phyloP scores from a whole-genome alignment of 1,139 yeast species.

The Debaryomycetaceae sp. region DNA sequence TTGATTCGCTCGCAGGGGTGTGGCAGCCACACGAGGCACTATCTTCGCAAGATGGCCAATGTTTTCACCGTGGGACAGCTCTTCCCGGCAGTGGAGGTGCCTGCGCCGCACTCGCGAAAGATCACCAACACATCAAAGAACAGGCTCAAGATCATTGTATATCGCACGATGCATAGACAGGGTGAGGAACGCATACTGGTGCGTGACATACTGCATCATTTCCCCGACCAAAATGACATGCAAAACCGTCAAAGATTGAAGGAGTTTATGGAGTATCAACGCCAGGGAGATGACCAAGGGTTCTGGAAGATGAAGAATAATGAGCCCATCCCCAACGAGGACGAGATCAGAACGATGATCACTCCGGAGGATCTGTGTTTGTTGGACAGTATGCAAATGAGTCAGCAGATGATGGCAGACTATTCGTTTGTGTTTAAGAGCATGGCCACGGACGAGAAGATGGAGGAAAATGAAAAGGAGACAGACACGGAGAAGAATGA shows the following conservation, averaged over 20 bases:
- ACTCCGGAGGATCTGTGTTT: constrained; percentile 89
- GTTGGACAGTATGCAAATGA: constrained; percentile 89
- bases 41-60: constrained; percentile 62
- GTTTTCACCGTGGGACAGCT: constrained; percentile 88
- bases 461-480: constrained; percentile 14
- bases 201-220: constrained; percentile 84
- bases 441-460: constrained; percentile 17
- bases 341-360: constrained; percentile 77
- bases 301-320: constrained; percentile 85
- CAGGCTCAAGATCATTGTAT: constrained; percentile 89
- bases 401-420: constrained; percentile 81
- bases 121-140: constrained; percentile 92
- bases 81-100: constrained; percentile 90
- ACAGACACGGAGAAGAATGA: constrained; percentile 17
- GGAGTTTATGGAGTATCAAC: constrained; percentile 97
- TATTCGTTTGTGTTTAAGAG: constrained; percentile 51
- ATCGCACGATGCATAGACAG: constrained; percentile 74
- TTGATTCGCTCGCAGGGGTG: constrained; percentile 79
- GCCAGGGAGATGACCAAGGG: constrained; percentile 94
- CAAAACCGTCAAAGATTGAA: constrained; percentile 93
- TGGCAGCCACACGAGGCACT: constrained; percentile 51
- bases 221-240: constrained; percentile 97
- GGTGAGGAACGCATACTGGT: constrained; percentile 76
- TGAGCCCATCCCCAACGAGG: constrained; percentile 67
- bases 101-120: constrained; percentile 96